Evolutionary conservation across 768 basidiomycete genomes (phyloP), one percentile per base, ranked within the genome.

Genomic region (Lactarius tabidus): DNA sequence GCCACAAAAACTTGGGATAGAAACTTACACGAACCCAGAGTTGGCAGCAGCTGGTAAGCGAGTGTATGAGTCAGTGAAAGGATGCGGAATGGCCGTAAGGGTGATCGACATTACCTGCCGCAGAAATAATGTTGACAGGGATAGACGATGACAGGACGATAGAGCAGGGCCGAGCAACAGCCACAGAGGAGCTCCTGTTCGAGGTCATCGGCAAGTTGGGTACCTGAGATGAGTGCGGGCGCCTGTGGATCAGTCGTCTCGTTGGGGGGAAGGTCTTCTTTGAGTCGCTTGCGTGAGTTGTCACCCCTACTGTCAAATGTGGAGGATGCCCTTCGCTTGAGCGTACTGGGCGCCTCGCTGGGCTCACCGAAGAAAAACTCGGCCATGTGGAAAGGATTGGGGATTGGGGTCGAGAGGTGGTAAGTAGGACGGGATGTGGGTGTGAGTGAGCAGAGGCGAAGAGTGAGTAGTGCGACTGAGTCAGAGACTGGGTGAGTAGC

Each of bases 81-180:
- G 51, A 51, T 15, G 23, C 20, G 60, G 20, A 51, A 29, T 33
- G 23, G n/a, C 6, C 26, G 35, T 33, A 26, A 31, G 51, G 58
- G 52, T 14, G 52, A 65, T 62, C 52, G 57, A 57, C 70, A 77
- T 64, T 75, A 91, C 90, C 91, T 92, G 75, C 92, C 92, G 71
- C 92, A 94, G 73, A 93, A 93, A 80, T 90, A 92, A 79, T 94
- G 92, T 70, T 93, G 90, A 74, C 92, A 94, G 35, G 92, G 92
- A 39, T 83, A 80, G 59, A 94, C 89, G 33, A 92, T 78, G 18
- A 94, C 91, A 3, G 92, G 92, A 65, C 84, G 80, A 75, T 94
- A 92, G 64, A 90, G 86, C 51, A 94, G 79, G 64, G 85, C 91
- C 20, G 90, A 83, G 75, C 92, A 94, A 73, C 92, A 93, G 26